Evolutionary conservation across 441 rosid genomes (phyloP).

Genomic region (Populus hybrid): DNA sequence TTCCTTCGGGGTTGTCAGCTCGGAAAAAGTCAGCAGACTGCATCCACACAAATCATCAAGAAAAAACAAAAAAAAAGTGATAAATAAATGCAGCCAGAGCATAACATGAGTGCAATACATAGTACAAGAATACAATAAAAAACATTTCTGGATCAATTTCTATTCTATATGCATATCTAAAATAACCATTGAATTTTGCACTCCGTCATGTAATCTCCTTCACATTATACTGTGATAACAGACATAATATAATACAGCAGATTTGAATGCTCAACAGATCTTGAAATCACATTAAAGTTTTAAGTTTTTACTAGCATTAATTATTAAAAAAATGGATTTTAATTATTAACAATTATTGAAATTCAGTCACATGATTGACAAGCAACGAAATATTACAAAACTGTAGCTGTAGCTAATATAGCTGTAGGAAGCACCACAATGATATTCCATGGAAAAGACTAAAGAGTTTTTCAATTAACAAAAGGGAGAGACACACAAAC

Average conservation of each 20-base stretch:
- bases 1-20: constrained; percentile 96
- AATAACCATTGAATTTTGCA: background rate
- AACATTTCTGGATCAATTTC: background rate
- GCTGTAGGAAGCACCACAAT: background rate
- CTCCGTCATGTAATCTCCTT: background rate
- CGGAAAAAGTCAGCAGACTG: too few species aligned
- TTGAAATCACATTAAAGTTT: background rate
- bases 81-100: constrained; percentile 7
- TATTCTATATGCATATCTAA: background rate
- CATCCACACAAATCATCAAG: constrained; percentile 33
- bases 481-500: background rate
- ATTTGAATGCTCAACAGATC: background rate
- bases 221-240: background rate
- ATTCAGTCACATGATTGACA: background rate
- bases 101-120: background rate
- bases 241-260: background rate
- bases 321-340: background rate
- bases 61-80: background rate
- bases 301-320: too few species aligned
- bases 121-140: background rate
- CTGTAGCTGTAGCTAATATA: background rate
- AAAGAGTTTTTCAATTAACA: too few species aligned
- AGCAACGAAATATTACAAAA: background rate
- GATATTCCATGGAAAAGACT: background rate
- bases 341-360: background rate